Base-by-base conservation (phyloP, 2,329 filamentous ascomycete species). In the Xylariomycetidae sp. region DNA sequence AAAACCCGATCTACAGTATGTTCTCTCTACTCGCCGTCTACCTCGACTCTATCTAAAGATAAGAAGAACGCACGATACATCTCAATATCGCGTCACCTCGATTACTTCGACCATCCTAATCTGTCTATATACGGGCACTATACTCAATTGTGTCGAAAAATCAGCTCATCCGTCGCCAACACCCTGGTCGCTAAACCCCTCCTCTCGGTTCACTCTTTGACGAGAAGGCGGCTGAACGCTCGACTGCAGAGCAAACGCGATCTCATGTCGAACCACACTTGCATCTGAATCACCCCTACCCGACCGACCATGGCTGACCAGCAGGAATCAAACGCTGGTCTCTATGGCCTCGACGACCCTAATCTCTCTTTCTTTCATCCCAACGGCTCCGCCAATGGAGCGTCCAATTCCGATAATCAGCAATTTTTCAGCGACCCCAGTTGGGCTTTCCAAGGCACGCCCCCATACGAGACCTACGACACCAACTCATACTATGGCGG, bases 361-460 rank as follows among this genome's bases (percentile, higher is more conserved):
- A 59, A 58, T 46, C 45, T 42, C 30, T 33, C 48, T 25, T 55
- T 50, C 44, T 54, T 48, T 42, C 45, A 49, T 40, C 45, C 40
- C 43, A 42, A 51, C 37, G 47, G 42, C 41, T 44, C 41, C 33
- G 45, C 35, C 48, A 54, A 51, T 44, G 53, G 51, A 40, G 51
- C 53, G 38, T 50, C 49, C 37, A 38, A 27, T 27, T 34, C 36
- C 25, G 31, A 35, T 30, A 45, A 49, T 40, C 50, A 54, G 31
- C 49, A 52, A 32, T 54, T 60, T 38, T 62, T 62, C 54, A 53
- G 40, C 48, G 49, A 64, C 34, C 53, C 67, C 41, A 61, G 54
- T 54, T 76, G 71, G 71, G 51, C 59, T 43, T 72, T 72, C 44
- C 64, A 65, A 39, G 63, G 64, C 50, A 63, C 63, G 10, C 64